Percentiles rank a stretch among this genome's conserved stretches.
These are phyloP conservation scores for Picochlorum sp. DNA, from an alignment of 139 green algal genomes.

Conservation along the genomic window DNA sequence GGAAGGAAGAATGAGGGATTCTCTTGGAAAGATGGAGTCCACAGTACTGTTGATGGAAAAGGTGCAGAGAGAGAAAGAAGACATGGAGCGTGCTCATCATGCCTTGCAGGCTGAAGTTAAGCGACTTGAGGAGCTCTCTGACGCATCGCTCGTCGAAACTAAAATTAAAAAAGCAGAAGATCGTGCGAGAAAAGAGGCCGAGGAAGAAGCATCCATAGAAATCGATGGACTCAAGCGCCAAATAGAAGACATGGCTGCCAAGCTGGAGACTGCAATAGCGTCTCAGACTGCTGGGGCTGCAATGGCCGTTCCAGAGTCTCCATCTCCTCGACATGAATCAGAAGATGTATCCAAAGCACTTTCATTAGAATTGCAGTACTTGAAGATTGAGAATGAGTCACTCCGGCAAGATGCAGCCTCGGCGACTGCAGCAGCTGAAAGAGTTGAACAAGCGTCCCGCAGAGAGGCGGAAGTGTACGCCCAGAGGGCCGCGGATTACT, in stretches of 20 bases:
- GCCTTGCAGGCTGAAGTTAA: constrained; percentile 18
- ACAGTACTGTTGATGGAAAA: constrained; percentile 21
- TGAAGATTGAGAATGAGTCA: constrained; percentile 11
- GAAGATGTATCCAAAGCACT: constrained; percentile 20
- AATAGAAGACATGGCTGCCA: constrained; percentile 24
- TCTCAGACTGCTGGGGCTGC: not conserved
- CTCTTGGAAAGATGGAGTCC: constrained; percentile 15
- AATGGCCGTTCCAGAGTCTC: not conserved
- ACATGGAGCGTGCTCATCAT: constrained; percentile 1
- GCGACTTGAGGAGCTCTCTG: constrained; percentile 16
- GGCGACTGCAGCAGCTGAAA: not conserved
- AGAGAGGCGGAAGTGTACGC: constrained; percentile 1
- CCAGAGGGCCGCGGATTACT: not conserved
- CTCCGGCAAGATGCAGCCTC: constrained; percentile 7
- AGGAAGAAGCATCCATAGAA: constrained; percentile 29
- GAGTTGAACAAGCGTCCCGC: not conserved
- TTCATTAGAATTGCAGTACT: constrained; percentile 28
- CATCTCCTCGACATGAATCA: constrained; percentile 13
- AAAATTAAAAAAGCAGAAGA: constrained; percentile 8
- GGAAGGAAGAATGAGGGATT: constrained; percentile 17
- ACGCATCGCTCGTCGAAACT: constrained; percentile 4
- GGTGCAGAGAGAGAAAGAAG: constrained; percentile 18
- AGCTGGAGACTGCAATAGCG: constrained; percentile 22
- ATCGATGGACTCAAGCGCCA: constrained; percentile 22
- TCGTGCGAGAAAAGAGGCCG: constrained; percentile 2